Conservation (phyloP, 352 stramenopile species). For the Phytophthora ramorum region DNA sequence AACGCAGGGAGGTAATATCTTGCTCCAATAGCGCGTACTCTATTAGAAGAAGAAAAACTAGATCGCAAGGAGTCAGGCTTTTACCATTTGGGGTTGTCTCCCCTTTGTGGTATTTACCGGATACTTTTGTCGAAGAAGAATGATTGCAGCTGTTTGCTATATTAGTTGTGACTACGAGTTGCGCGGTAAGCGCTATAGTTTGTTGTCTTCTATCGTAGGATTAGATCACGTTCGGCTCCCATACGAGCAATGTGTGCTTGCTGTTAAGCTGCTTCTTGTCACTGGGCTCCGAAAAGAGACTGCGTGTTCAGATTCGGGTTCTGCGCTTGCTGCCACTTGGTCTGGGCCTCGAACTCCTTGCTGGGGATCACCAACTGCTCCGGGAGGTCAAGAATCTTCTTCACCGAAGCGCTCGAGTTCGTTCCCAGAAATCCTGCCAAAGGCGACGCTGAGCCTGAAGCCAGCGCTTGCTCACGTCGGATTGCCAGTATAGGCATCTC, state of each 20-base stretch:
- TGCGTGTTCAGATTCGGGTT: conserved; percentile 54
- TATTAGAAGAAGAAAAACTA: neutral
- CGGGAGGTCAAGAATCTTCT: conserved; percentile 71
- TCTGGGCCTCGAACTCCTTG: conserved; percentile 55
- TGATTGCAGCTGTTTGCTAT: conserved; percentile 6
- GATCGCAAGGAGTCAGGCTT: neutral
- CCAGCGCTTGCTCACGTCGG: conserved; percentile 42
- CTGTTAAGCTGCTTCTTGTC: conserved; percentile 2
- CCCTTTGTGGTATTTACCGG: no score
- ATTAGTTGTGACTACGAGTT: conserved; percentile 11
- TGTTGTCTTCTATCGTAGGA: conserved; percentile 25
- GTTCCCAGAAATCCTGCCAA: conserved; percentile 33
- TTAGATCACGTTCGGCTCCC: conserved; percentile 4
- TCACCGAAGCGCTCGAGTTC: conserved; percentile 38
- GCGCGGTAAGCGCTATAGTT: conserved; percentile 9
- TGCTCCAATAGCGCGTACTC: no score
- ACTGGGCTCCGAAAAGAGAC: conserved; percentile 57
- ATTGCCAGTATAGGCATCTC: conserved; percentile 72
- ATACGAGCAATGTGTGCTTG: conserved; percentile 9
- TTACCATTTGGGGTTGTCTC: no score
- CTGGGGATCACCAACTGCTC: conserved; percentile 70
- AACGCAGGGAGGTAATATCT: conserved; percentile 5
- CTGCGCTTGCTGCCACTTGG: conserved; percentile 59
- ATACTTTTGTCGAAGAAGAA: no score
- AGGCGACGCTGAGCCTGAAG: conserved; percentile 42